Evolutionary conservation across 1,284 basidiomycete genomes (phyloP), one percentile per base, ranked within the genome.

Genomic region (Cutaneotrichosporon mucoides): DNA sequence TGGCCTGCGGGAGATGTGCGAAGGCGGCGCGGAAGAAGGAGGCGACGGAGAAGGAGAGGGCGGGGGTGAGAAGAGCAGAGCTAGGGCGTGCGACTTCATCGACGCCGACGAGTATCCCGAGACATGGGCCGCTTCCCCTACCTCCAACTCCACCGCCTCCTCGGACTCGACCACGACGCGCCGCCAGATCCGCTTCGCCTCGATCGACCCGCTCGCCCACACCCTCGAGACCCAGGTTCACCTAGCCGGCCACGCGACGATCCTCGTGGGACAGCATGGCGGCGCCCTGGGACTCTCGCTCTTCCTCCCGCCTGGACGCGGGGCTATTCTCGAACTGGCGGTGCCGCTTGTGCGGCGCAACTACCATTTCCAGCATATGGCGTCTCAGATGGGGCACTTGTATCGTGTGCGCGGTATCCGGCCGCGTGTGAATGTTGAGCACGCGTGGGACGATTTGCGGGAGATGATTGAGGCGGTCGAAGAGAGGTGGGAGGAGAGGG

Each of bases 311-410:
- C 72, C 74, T 0, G 74, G 73, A 2, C 44, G 62, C 2, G 70
- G 59, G 1, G 60, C 64, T 6, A 34, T 77, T 2, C 12, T 77
- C 6, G 76, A 77, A 61, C 57, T 77, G 5, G 69, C 72, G 49
- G 69, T 75, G 2, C 49, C 60, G 2, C 59, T 53, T 2, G 68
- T 72, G 7, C 9, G 6, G 3, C 67, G 66, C 6, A 75, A 72
- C 57, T 68, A 49, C 51, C 76, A 76, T 60, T 77, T 77, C 54
- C 64, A 77, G 62, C 73, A 76, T 55, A 71, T 77, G 68, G 55
- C 55, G 8, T 16, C 15, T 7, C 55, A 73, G 63, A 69, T 70
- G 60, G 68, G 68, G 6, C 59, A 68, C 41, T 52, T 61, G 11
- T 72, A 73, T 54, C 61, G 68, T 42, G 11, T 57, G 16, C 4